Conservation (phyloP, 2,329 filamentous ascomycete species). For the Teratosphaeriaceae sp. region DNA sequence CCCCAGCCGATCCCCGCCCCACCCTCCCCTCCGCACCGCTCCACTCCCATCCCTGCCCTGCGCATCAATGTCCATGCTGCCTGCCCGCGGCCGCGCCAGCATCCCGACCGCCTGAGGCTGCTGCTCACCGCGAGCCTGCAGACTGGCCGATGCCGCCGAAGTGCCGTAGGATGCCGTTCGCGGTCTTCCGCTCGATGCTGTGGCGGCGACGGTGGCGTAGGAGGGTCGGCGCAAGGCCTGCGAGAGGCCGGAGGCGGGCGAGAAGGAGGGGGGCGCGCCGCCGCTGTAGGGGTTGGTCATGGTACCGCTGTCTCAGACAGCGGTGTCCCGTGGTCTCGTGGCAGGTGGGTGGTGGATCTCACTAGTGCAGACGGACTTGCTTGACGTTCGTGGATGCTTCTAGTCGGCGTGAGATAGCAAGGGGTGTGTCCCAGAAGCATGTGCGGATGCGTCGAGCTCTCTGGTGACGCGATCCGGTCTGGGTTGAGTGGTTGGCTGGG, state of each 20-base stretch:
- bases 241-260: slow-evolving; percentile 13
- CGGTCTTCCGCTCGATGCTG: neutral
- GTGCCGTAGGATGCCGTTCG: neutral
- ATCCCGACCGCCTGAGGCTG: slow-evolving; percentile 8
- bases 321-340: too few relatives aligned
- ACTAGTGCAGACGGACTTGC: neutral
- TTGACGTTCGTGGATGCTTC: neutral
- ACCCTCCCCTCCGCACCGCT: slow-evolving; percentile 6
- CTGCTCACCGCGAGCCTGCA: slow-evolving; percentile 7
- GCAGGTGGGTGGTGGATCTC: neutral
- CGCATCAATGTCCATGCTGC: slow-evolving; percentile 15
- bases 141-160: neutral
- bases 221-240: slow-evolving; percentile 45
- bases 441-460: too few relatives aligned
- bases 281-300: slow-evolving; percentile 42
- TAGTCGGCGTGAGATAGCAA: neutral
- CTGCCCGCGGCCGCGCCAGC: slow-evolving; percentile 4
- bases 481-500: neutral
- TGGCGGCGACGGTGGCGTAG: slow-evolving; percentile 54
- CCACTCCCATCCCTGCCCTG: slow-evolving; percentile 1
- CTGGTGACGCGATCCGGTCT: neutral
- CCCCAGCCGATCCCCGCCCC: slow-evolving; percentile 12
- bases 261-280: slow-evolving; percentile 29
- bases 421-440: too few relatives aligned
- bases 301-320: slow-evolving; percentile 6